Evolutionary conservation across 768 basidiomycete species (phyloP), one percentile per base, ranked within the genome.

Genomic region (Pisolithus orientalis): DNA sequence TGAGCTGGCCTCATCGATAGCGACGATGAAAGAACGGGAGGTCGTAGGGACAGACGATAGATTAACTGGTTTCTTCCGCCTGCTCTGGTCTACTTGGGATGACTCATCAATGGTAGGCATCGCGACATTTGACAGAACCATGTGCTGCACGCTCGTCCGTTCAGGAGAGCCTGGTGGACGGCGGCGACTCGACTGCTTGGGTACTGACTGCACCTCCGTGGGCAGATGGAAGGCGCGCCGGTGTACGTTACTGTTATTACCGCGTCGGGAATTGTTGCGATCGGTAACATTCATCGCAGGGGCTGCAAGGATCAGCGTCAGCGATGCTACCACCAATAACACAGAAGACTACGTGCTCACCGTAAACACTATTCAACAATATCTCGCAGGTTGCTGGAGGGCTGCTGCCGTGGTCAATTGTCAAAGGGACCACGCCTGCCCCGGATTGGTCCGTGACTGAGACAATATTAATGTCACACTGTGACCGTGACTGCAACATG

Each of bases 101-200:
- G 52, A 9, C 16, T 69, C 71, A 13, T 53, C 50, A 40, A 52
- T 68, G 46, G 57, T 57, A 2, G 53, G 39, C 44, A 45, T 45
- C 11, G n/a, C 16, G 44, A 9, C 13, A 45, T 47, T 55, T 9
- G 28, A 16, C 39, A 49, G 50, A 32, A 49, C 45, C 28, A 57
- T 56, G 6, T 59, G 61, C 21, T 65, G 67, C 8, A 40, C 27
- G 3, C 53, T 51, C 21, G 55, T 61, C 29, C 63, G 47, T 39
- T 70, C 71, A 2, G 71, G 68, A 7, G 73, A 73, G 44, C 61
- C 63, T 28, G 73, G 71, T 57, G 68, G 68, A 40, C 60, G 63
- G 39, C 68, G 63, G 43, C 66, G 65, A 17, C 63, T 47, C 2
- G 46, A 47, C 16, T 29, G 29, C 45, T 37, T 47, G 46, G n/a